Base-by-base conservation (phyloP, 768 basidiomycete species). In the Pluteus cervinus region DNA sequence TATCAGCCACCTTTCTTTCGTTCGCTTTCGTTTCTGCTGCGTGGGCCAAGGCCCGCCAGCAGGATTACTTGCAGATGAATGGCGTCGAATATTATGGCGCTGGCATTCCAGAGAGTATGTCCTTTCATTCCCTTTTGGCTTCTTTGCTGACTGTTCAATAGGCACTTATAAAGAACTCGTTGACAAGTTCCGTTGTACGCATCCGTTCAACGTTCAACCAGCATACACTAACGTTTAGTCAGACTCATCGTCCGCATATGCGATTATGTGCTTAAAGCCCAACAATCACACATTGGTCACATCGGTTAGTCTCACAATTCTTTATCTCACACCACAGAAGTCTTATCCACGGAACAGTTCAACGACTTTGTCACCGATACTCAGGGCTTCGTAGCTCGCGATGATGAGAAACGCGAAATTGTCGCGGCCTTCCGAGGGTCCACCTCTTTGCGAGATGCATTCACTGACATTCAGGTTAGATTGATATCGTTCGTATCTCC, bases 351-450 rank as follows among this genome's bases (percentile, higher is more conserved):
- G n/a, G 4, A 24, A 7, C 29, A 24, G 69, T 62, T 71, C 39
- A 55, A 41, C 36, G 49, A 61, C 34, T 24, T 61, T 2, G 4
- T 60, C 15, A 65, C 65, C 10, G 56, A 60, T 16, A 61, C 62
- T 2, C 63, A 64, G 51, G 71, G 69, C 17, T 73, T 63, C 36
- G 56, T 72, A 17, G 69, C 63, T 1, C 58, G 66, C n/a, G 71
- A 72, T 40, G 66, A 71, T 39, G 50, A 43, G 2, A 52, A 57
- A 20, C 48, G 59, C 37, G 69, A 72, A 41, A 52, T 72, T 29
- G 43, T 72, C n/a, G 51, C 69, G 16, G 53, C 66, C 17, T 56
- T 72, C 32, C 66, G 60, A 21, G 69, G 71, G 22, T 57, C 62
- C 28, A 36, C 43, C 11, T 49, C 48, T 9, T 5, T 49, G 7